Base-by-base conservation (phyloP, 345 rosid genomes). In the Gossypium thurberi region DNA sequence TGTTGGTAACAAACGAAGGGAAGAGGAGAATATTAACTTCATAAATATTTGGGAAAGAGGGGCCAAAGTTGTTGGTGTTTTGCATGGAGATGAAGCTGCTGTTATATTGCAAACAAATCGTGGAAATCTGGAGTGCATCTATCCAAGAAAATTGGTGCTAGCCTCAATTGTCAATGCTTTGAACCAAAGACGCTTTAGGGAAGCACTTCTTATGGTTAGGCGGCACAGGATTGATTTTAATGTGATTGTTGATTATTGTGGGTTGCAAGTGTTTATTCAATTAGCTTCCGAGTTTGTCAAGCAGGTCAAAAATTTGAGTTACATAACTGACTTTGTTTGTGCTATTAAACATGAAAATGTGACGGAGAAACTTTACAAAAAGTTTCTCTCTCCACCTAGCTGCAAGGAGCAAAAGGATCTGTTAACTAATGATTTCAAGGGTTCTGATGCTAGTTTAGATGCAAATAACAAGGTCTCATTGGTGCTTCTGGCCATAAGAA, bases 201-300 rank as follows among this genome's bases (percentile, higher is more conserved):
- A 92, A 85, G 97, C 97, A 56, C 79, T 92, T 56, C 79, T 84
- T 74, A 89, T 95, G 97, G 99, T 95, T 53, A 88, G 99, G 85
- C 87, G 96, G 56, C 99, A 95, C 20, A 88, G 99, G 80, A 95
- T 92, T 72, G 86, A 95, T 86, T 92, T 95, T 75, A 95, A 95
- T 79, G 81, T 92, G 47, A 85, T 92, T 52, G 89, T 91, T 71
- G 98, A 95, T 74, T 74, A 88, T 75, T 85, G 86, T 77, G 98
- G 99, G 40, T 90, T 97, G 97, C 89, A 88, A 78, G 75, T 78
- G 64, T 95, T 95, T 83, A 78, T 87, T 72, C 88, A 82, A 58
- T 82, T 84, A 70, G 96, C 97, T 72, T 83, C 89, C 53, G 94
- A 88, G 72, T 92, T 95, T 85, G 99, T 92, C 72, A 76, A 71